Conservation (phyloP, 2,329 filamentous ascomycete species). For the Corynespora cassiicola region DNA sequence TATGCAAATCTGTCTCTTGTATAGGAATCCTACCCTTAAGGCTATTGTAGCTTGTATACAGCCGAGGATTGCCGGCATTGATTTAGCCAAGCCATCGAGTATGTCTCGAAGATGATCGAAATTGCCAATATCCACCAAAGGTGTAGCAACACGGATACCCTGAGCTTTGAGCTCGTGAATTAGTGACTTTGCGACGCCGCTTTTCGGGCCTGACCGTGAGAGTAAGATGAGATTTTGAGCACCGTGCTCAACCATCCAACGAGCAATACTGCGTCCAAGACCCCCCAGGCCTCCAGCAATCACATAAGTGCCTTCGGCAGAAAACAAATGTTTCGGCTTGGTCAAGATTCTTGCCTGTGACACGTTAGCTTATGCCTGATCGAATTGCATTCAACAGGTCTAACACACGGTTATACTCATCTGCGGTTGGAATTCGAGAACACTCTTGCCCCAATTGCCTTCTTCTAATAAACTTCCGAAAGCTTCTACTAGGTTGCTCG, state of each 20-base stretch:
- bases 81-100: conserved; percentile 6
- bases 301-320: conserved; percentile 15
- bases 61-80: conserved; percentile 29
- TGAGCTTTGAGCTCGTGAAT: conserved; percentile 8
- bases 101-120: conserved; percentile 6
- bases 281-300: conserved; percentile 27
- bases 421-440: too few relatives aligned
- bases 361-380: too few relatives aligned
- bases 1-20: too few relatives aligned
- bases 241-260: conserved; percentile 12
- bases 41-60: conserved; percentile 31
- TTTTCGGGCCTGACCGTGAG: conserved; percentile 16
- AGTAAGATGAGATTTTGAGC: conserved; percentile 19
- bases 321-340: not conserved
- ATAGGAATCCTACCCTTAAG: too few relatives aligned
- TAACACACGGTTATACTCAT: too few relatives aligned
- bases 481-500: conserved; percentile 6
- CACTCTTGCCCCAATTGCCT: conserved; percentile 3
- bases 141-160: conserved; percentile 6
- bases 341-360: too few relatives aligned
- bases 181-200: conserved; percentile 1
- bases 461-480: conserved; percentile 2
- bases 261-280: conserved; percentile 22
- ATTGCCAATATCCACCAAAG: conserved; percentile 25
- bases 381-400: too few relatives aligned